Evolutionary conservation across 129 eudicot genomes (phyloP), one percentile per base, ranked within the genome.

Genomic region (Helichrysum umbraculigerum): DNA sequence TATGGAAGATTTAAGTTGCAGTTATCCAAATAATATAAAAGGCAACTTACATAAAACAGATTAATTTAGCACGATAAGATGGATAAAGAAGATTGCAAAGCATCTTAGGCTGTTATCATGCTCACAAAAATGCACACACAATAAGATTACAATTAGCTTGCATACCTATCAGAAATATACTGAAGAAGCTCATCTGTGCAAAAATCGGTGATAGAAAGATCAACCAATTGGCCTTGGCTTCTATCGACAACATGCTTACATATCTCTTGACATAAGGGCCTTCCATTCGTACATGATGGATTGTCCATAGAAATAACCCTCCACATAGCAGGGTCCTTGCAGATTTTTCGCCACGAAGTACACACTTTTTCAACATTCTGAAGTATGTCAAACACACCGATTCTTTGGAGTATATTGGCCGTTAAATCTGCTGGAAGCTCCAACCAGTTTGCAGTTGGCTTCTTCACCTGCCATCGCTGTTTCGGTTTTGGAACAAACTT

Each of bases 201-300:
- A 58, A 58, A 58, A 20, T 20, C 32, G 12, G 3, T 0, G 15
- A 58, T 58, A 21, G 30, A n/a, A 8, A 58, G 25, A 58, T 58
- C 30, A 6, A 58, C 29, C 64, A 58, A n/a, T 21, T 58, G 64
- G 64, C 64, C 64, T 20, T 58, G 64, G 32, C 64, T 58, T 58
- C 64, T 58, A 58, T 21, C 64, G 11, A 58, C 64, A 58, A 5
- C 15, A 58, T 20, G 32, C 64, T 58, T 58, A 17, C 64, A 58
- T 7, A 58, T 58, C 28, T 20, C 11, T 1, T 21, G 28, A n/a
- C 6, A 21, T 58, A 21, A 19, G 2, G 10, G 11, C 29, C 25
- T 6, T 2, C 29, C 30, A 19, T 0, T n/a, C 7, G 32, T 3
- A 58, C 7, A 0, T 58, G 11, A 6, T 4, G 28, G 20, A 4